Conservation (phyloP, 805 yeast species). For the Millerozyma miso region DNA sequence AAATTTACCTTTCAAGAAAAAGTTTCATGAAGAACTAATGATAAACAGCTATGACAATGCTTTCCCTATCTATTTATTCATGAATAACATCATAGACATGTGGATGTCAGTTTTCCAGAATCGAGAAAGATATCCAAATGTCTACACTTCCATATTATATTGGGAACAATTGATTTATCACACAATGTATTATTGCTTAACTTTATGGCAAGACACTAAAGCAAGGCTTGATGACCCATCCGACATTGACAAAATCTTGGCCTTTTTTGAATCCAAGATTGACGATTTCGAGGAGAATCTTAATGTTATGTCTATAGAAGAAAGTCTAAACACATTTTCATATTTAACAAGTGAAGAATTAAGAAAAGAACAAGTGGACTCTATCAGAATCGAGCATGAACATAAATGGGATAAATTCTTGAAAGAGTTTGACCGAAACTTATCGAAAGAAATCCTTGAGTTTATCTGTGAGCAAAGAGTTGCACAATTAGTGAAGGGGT, state of each 20-base stretch:
- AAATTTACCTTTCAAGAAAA: slow-evolving; percentile 57
- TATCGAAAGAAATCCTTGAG: slow-evolving; percentile 56
- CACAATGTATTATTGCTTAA: slow-evolving; percentile 53
- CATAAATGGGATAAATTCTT: slow-evolving; percentile 45
- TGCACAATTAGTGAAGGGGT: slow-evolving; percentile 66
- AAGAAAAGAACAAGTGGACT: slow-evolving; percentile 50
- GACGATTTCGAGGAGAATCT: slow-evolving; percentile 25
- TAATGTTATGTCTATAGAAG: slow-evolving; percentile 31
- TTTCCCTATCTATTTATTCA: slow-evolving; percentile 47
- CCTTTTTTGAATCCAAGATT: slow-evolving; percentile 36
- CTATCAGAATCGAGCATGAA: slow-evolving; percentile 32
- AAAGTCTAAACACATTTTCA: slow-evolving; percentile 40
- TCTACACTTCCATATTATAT: slow-evolving; percentile 39
- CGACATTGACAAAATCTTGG: slow-evolving; percentile 49
- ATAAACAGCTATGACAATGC: slow-evolving; percentile 49
- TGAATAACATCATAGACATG: slow-evolving; percentile 28
- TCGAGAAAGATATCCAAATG: slow-evolving; percentile 26
- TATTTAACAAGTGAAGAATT: slow-evolving; percentile 43
- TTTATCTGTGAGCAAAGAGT: slow-evolving; percentile 76
- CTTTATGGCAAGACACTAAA: slow-evolving; percentile 61
- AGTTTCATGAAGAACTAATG: slow-evolving; percentile 59
- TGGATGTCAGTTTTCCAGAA: slow-evolving; percentile 34
- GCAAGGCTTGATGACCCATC: slow-evolving; percentile 41
- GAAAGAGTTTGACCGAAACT: slow-evolving; percentile 43
- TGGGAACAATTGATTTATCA: slow-evolving; percentile 55